These are phyloP conservation scores for Oropetium thomaeum DNA, from an alignment of 176 grass and related monocot genomes.

Conservation along the genomic window DNA sequence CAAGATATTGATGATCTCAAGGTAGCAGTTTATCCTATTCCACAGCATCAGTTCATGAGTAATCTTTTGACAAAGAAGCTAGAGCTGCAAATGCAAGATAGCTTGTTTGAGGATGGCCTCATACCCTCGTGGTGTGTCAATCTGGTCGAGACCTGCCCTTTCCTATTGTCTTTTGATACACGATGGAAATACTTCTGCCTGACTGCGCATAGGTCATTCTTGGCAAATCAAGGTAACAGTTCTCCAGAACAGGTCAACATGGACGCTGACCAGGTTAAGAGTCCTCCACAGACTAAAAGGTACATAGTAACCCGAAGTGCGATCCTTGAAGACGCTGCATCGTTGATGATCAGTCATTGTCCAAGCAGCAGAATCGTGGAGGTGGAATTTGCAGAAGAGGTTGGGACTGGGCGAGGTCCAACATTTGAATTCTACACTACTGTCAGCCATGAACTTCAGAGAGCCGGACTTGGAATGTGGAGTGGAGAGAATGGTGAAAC, in stretches of 20 bases:
- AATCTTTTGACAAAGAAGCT: slow-evolving; percentile 56
- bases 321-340: slow-evolving; percentile 46
- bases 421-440: slow-evolving; percentile 61
- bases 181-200: slow-evolving; percentile 74
- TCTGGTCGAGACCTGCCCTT: slow-evolving; percentile 50
- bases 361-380: slow-evolving; percentile 45
- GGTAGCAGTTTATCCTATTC: slow-evolving; percentile 39
- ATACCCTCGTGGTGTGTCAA: slow-evolving; percentile 55
- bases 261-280: neutral
- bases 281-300: slow-evolving; percentile 26
- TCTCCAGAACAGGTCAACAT: neutral
- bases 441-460: slow-evolving; percentile 58
- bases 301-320: slow-evolving; percentile 45
- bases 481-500: slow-evolving; percentile 38
- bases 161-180: slow-evolving; percentile 59
- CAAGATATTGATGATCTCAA: slow-evolving; percentile 44
- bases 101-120: slow-evolving; percentile 37
- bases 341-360: slow-evolving; percentile 47
- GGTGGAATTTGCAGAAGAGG: slow-evolving; percentile 57
- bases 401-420: slow-evolving; percentile 65
- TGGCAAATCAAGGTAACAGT: neutral
- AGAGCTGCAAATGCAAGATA: slow-evolving; percentile 72
- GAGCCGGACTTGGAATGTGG: slow-evolving; percentile 54
- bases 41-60: slow-evolving; percentile 48
- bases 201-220: slow-evolving; percentile 34